These are phyloP conservation scores for Akanthomyces muscarius DNA, from an alignment of 2,329 filamentous ascomycete species.

Conservation along the genomic window DNA sequence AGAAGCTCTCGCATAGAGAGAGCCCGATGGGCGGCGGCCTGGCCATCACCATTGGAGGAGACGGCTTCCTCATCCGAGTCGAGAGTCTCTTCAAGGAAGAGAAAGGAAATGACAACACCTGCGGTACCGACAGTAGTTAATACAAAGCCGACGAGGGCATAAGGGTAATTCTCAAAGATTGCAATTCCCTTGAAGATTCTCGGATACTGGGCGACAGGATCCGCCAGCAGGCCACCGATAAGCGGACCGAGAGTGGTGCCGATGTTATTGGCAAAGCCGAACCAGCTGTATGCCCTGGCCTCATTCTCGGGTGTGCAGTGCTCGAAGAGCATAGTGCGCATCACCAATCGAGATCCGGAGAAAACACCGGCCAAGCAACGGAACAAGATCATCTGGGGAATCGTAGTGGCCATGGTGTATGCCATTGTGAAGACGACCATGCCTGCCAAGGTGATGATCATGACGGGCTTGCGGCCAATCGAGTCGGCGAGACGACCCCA, in stretches of 20 bases:
- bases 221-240: constrained; percentile 65
- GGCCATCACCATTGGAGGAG: too few species aligned
- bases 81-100: constrained; percentile 63
- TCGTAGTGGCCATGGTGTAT: constrained; percentile 62
- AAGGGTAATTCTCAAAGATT: constrained; percentile 50
- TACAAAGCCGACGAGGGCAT: constrained; percentile 50
- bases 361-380: constrained; percentile 72
- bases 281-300: constrained; percentile 69
- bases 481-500: constrained; percentile 64
- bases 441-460: constrained; percentile 63
- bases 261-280: constrained; percentile 69
- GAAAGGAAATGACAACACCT: constrained; percentile 45
- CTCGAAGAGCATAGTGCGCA: constrained; percentile 74
- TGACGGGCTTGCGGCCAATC: constrained; percentile 67
- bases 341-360: constrained; percentile 67
- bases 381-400: constrained; percentile 73
- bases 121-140: constrained; percentile 52
- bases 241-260: constrained; percentile 71
- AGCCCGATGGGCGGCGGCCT: not conserved
- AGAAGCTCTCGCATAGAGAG: constrained; percentile 43
- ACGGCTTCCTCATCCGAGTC: constrained; percentile 28
- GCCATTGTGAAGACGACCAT: constrained; percentile 56
- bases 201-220: constrained; percentile 63
- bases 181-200: constrained; percentile 42
- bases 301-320: constrained; percentile 66